These are phyloP conservation scores for Calonectria henricotiae DNA, from an alignment of 2,329 filamentous ascomycete species.

Conservation along the genomic window DNA sequence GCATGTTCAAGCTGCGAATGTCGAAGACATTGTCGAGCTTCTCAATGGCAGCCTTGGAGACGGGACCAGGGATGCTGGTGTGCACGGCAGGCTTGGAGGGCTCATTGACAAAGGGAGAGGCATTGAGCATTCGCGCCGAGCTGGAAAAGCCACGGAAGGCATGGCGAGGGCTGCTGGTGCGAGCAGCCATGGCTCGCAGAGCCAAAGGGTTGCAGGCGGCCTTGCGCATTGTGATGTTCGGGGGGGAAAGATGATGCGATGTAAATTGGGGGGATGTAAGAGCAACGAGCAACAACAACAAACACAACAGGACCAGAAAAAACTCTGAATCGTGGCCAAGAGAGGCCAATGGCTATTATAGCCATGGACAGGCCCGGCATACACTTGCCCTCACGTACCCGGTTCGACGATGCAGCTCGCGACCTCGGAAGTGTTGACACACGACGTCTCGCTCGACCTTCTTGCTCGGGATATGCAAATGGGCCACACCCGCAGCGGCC, in stretches of 20 bases:
- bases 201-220: constrained; percentile 23
- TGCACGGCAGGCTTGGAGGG: constrained; percentile 67
- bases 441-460: constrained; percentile 8
- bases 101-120: constrained; percentile 62
- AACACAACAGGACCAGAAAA: background rate
- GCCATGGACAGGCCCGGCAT: too few species aligned
- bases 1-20: constrained; percentile 86
- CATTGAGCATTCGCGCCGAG: constrained; percentile 7
- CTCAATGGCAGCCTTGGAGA: constrained; percentile 77
- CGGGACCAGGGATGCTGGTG: constrained; percentile 80
- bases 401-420: constrained; percentile 20
- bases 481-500: constrained; percentile 8
- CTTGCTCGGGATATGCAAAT: constrained; percentile 12
- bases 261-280: background rate
- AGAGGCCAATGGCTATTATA: constrained; percentile 18
- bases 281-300: constrained; percentile 1
- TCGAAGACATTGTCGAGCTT: constrained; percentile 86
- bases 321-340: background rate
- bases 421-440: constrained; percentile 27
- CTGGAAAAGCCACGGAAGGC: constrained; percentile 18
- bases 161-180: constrained; percentile 13
- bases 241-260: background rate
- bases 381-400: background rate
- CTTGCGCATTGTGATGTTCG: constrained; percentile 26
- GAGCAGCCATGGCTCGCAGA: constrained; percentile 22